Conservation (phyloP, 2,329 filamentous ascomycete species). For the Microdochium nivale region DNA sequence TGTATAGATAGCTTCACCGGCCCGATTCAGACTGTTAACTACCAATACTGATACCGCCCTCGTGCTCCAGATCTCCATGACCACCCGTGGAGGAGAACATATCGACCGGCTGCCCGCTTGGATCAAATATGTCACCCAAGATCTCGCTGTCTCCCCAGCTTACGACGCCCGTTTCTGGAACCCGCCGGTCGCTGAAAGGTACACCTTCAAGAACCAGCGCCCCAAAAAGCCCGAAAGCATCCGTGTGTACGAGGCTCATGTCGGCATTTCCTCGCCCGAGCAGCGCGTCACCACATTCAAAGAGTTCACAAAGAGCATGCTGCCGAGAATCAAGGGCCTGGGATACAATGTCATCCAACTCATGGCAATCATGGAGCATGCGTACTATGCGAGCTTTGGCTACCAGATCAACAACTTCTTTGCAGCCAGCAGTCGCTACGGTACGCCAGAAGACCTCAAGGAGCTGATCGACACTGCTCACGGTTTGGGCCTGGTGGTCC, state of each 20-base stretch:
- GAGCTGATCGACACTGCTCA: slow-evolving; percentile 95
- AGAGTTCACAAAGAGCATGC: slow-evolving; percentile 88
- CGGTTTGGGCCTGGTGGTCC: slow-evolving; percentile 77
- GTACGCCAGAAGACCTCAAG: slow-evolving; percentile 87
- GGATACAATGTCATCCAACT: slow-evolving; percentile 98
- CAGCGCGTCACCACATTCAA: slow-evolving; percentile 88
- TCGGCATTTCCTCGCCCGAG: slow-evolving; percentile 92
- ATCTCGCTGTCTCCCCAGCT: slow-evolving; percentile 77
- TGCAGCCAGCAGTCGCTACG: slow-evolving; percentile 91
- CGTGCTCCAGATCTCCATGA: slow-evolving; percentile 65
- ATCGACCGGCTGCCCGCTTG: slow-evolving; percentile 88
- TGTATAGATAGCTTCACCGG: slow-evolving; percentile 5
- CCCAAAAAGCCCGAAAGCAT: slow-evolving; percentile 77
- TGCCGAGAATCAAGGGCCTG: slow-evolving; percentile 80
- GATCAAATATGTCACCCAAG: slow-evolving; percentile 97
- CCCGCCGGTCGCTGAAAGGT: slow-evolving; percentile 66
- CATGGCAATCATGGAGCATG: slow-evolving; percentile 99
- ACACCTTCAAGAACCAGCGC: slow-evolving; percentile 73
- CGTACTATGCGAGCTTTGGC: slow-evolving; percentile 97
- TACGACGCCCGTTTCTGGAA: slow-evolving; percentile 99
- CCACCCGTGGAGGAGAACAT: slow-evolving; percentile 68
- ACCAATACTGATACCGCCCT: background rate
- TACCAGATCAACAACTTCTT: slow-evolving; percentile 99
- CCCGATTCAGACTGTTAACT: background rate
- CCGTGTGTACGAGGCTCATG: slow-evolving; percentile 98